These are phyloP conservation scores for Aspergillus sclerotiicarbonarius DNA, from an alignment of 495 filamentous ascomycete genomes.

Conservation along the genomic window DNA sequence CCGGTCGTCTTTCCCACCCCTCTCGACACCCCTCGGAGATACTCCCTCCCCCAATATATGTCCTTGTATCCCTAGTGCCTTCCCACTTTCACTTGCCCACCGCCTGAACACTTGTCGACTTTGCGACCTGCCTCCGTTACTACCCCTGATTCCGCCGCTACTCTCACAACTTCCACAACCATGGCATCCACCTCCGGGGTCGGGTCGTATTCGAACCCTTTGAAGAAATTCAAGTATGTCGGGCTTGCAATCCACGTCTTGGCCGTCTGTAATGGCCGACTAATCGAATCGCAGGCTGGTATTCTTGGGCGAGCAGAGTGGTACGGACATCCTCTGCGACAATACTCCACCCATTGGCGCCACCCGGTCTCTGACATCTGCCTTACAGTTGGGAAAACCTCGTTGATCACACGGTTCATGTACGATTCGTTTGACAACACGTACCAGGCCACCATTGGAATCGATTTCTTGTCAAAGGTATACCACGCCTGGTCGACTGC, in stretches of 20 bases:
- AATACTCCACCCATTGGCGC: not conserved
- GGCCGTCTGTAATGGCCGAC: slow-evolving; percentile 4
- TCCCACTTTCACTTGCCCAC: slow-evolving; percentile 5
- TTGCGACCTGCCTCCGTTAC: slow-evolving; percentile 14
- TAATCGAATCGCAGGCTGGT: slow-evolving; percentile 65
- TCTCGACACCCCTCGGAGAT: not conserved
- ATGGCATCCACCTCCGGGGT: slow-evolving; percentile 61
- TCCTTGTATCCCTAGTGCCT: slow-evolving; percentile 8
- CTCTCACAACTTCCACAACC: slow-evolving; percentile 25
- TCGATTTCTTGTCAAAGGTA: slow-evolving; percentile 98
- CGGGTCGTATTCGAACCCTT: slow-evolving; percentile 94
- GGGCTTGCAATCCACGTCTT: not conserved
- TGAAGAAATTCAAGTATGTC: slow-evolving; percentile 98
- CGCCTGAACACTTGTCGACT: slow-evolving; percentile 3
- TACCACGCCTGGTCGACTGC: slow-evolving; percentile 12
- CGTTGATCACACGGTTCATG: slow-evolving; percentile 98
- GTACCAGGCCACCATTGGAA: slow-evolving; percentile 99
- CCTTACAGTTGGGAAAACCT: slow-evolving; percentile 90
- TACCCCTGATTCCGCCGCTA: slow-evolving; percentile 24
- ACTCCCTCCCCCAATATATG: not conserved
- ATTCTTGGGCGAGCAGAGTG: slow-evolving; percentile 96
- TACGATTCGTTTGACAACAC: slow-evolving; percentile 99
- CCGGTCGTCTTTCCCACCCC: slow-evolving; percentile 3
- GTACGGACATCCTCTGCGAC: slow-evolving; percentile 51
- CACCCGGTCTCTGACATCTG: slow-evolving; percentile 14